Percentiles rank a stretch among this genome's conserved stretches.
These are phyloP conservation scores for Nitzschia sp. DNA, from an alignment of 108 stramenopile species.

Conservation along the genomic window DNA sequence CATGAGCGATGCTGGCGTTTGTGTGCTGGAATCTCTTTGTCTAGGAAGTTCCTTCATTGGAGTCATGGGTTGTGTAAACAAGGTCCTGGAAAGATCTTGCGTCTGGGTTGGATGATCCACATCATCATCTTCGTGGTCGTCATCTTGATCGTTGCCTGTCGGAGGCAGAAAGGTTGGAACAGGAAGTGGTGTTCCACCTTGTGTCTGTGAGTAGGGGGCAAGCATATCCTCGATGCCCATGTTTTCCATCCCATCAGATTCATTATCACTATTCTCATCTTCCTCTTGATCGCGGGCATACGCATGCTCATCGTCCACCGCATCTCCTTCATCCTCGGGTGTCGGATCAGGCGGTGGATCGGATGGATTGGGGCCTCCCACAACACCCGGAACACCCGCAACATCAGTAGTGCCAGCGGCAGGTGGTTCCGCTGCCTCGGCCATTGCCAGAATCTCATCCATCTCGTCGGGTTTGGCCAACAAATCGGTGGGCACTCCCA, in stretches of 20 bases:
- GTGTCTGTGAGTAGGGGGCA: too few relatives aligned
- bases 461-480: background rate
- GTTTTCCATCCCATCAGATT: constrained; percentile 1
- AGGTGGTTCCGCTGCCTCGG: background rate
- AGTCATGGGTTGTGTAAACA: constrained; percentile 11
- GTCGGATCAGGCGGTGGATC: background rate
- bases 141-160: background rate
- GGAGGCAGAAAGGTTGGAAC: too few relatives aligned
- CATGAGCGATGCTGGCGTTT: background rate
- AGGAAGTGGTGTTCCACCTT: too few relatives aligned
- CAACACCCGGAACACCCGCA: background rate
- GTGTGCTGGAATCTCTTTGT: constrained; percentile 6
- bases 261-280: constrained; percentile 9
- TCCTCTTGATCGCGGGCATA: background rate
- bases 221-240: too few relatives aligned
- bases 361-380: background rate
- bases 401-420: background rate
- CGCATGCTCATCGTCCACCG: background rate
- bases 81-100: background rate
- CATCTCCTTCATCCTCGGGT: background rate
- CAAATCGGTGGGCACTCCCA: constrained; percentile 7
- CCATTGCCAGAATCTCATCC: constrained; percentile 5
- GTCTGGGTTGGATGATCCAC: background rate
- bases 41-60: background rate
- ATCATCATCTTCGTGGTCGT: constrained; percentile 3